Evolutionary conservation across 768 basidiomycete species (phyloP), one percentile per base, ranked within the genome.

Genomic region (Hypsizygus marmoreus): DNA sequence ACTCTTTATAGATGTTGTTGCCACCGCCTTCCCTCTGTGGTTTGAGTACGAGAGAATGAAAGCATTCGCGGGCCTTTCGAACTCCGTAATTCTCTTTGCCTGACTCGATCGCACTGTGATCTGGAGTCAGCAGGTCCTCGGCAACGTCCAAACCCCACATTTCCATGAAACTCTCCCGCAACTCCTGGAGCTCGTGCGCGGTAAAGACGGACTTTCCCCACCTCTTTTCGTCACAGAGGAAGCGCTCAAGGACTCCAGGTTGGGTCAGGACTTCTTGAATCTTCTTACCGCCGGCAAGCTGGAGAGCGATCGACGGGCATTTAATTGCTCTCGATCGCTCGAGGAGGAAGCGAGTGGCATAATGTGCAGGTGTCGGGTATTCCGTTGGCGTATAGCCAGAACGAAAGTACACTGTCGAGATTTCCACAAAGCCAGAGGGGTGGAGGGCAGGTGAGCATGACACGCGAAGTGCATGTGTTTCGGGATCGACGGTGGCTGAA

Each of bases 11-110:
- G 19, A 98, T 78, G 57, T 99, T 99, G 58, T 97, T 97, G 6
- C 95, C 95, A 1, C 95, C 95, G 2, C 95, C 95, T 71, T 99
- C 95, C n/a, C 95, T 79, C 63, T 98, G 95, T 0, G 95, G 95
- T 64, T 99, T 99, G 37, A 99, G 76, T 2, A 98, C 95, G 20
- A 93, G 80, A 5, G 74, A 69, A 5, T 67, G 61, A 0, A 83
- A 75, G 11, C 70, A 52, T 8, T 66, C 63, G 14, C 74, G 71
- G 0, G 90, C 88, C 34, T 74, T 70, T 19, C 58, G 54, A n/a
- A 84, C 72, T 5, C 79, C 78, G 34, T 64, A 62, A 2, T 59
- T 54, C 53, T 75, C 72, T 19, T 47, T 49, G 1, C 64, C 69
- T 17, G 62, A 49, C 20, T 29, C 45, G 22, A 52, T 43, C 9